Conservation (phyloP, 768 basidiomycete genomes). For the Candolleomyces eurysporus region DNA sequence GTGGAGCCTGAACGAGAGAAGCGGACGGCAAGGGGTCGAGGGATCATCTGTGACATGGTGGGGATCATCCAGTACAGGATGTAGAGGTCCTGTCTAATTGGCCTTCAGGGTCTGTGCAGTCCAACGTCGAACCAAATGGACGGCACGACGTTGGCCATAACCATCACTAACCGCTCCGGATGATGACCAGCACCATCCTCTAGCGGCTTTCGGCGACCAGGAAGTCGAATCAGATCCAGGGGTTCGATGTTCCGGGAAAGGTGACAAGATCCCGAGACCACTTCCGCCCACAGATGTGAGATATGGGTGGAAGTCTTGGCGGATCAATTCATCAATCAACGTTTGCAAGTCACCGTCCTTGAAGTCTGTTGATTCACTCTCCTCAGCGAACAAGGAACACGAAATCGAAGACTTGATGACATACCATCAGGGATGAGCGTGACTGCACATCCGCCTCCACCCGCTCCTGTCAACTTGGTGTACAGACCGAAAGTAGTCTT, state of each 20-base stretch:
- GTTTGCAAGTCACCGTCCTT: constrained; percentile 51
- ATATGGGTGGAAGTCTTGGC: constrained; percentile 77
- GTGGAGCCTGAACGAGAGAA: too few species aligned
- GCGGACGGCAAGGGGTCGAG: constrained; percentile 37
- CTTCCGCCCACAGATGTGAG: constrained; percentile 91
- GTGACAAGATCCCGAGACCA: constrained; percentile 84
- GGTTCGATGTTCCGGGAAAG: constrained; percentile 44
- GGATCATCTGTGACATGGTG: constrained; percentile 34
- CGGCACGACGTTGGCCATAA: constrained; percentile 40
- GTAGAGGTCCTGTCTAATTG: constrained; percentile 40
- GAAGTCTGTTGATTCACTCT: constrained; percentile 56
- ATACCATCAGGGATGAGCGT: constrained; percentile 92
- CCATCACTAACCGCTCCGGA: constrained; percentile 43
- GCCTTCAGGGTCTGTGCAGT: constrained; percentile 36
- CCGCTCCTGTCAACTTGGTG: constrained; percentile 97
- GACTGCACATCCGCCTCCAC: constrained; percentile 97
- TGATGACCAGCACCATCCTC: constrained; percentile 35
- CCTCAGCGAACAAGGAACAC: constrained; percentile 8
- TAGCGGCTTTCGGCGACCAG: constrained; percentile 53
- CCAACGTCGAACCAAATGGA: constrained; percentile 41
- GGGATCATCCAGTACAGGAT: constrained; percentile 32
- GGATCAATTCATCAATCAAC: constrained; percentile 59
- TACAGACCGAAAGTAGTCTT: constrained; percentile 65
- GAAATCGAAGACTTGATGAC: constrained; percentile 18
- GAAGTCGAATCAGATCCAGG: constrained; percentile 47